Percentiles rank a stretch among this genome's conserved stretches.
Evolutionary conservation across 768 basidiomycete species (phyloP).

Genomic region (Mycena olivaceomarginata): DNA sequence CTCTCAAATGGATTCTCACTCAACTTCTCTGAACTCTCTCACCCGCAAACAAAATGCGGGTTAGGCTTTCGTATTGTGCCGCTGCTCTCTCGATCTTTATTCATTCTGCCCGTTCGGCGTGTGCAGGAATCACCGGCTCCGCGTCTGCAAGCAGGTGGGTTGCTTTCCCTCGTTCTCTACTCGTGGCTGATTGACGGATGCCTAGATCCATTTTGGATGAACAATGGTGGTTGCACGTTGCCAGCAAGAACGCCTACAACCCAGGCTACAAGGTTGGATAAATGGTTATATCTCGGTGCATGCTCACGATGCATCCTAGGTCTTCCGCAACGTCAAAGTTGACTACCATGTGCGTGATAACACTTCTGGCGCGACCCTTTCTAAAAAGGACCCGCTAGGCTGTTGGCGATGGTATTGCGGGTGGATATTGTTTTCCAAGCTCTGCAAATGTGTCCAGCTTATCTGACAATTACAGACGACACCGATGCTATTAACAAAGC

Average conservation of each 20-base stretch:
- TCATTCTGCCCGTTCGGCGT: conserved; percentile 1
- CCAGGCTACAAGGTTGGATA: conserved; percentile 9
- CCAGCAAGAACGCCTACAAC: conserved; percentile 13
- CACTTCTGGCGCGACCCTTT: neutral
- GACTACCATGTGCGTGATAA: neutral
- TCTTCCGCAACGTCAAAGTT: neutral
- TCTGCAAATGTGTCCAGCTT: neutral
- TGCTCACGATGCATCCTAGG: neutral
- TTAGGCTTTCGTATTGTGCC: neutral
- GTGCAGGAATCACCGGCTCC: neutral
- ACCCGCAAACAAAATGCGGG: too few species aligned
- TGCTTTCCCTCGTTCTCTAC: neutral
- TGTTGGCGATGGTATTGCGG: conserved; percentile 19
- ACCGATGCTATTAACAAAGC: conserved; percentile 29
- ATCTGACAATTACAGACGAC: conserved; percentile 2
- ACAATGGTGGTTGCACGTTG: too few species aligned
- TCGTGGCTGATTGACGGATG: too few species aligned
- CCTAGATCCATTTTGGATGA: too few species aligned
- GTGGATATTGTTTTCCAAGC: neutral
- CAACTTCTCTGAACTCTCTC: too few species aligned
- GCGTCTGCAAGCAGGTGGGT: conserved; percentile 6
- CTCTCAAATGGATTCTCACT: too few species aligned
- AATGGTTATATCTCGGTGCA: neutral
- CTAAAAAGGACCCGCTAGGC: neutral
- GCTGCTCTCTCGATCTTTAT: conserved; percentile 11